Evolutionary conservation across 2,329 filamentous ascomycete species (phyloP).

Genomic region (Fusarium hainanense): DNA sequence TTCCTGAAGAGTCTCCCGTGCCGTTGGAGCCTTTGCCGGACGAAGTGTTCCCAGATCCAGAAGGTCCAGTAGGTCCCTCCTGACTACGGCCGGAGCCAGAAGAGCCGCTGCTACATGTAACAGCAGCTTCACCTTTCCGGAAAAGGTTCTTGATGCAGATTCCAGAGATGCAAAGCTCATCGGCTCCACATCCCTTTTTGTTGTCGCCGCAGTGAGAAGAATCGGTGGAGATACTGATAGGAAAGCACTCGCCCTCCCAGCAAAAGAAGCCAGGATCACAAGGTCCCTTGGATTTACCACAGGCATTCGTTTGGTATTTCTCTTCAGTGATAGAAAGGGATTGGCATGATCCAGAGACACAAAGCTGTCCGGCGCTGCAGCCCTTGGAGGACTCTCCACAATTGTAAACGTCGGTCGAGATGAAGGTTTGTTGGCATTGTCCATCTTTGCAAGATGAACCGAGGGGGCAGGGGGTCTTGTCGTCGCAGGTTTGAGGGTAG

Average conservation of each 20-base stretch:
- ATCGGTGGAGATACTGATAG: slow-evolving; percentile 22
- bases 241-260: background rate
- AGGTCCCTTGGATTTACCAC: slow-evolving; percentile 2
- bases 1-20: background rate
- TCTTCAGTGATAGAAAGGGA: slow-evolving; percentile 8
- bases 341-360: slow-evolving; percentile 23
- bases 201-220: slow-evolving; percentile 19
- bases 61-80: background rate
- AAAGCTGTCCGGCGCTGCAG: slow-evolving; percentile 29
- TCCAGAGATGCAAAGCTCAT: slow-evolving; percentile 29
- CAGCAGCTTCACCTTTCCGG: background rate
- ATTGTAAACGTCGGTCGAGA: slow-evolving; percentile 22
- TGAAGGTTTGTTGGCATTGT: slow-evolving; percentile 19
- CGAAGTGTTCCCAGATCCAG: background rate
- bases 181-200: slow-evolving; percentile 1
- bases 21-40: background rate
- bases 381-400: slow-evolving; percentile 12
- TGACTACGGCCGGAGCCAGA: background rate
- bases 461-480: slow-evolving; percentile 13
- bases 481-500: slow-evolving; percentile 22
- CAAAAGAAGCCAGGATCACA: slow-evolving; percentile 25
- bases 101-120: background rate
- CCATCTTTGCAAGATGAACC: slow-evolving; percentile 13
- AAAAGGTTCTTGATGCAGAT: slow-evolving; percentile 15
- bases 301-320: background rate